Conservation (phyloP, 1,139 yeast species). For the Geotrichum carabidarum region DNA sequence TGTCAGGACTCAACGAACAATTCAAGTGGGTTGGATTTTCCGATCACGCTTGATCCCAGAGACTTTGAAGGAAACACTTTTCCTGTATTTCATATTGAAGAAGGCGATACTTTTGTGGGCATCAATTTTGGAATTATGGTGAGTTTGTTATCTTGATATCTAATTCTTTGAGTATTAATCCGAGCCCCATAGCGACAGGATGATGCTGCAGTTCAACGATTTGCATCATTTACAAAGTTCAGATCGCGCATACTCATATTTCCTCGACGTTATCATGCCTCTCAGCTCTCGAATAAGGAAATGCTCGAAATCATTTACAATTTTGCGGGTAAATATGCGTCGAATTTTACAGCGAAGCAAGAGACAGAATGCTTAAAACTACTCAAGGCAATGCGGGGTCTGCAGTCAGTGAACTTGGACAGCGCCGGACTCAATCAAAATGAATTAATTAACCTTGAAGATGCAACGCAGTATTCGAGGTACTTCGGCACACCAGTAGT, state of each 20-base stretch:
- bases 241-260: background rate
- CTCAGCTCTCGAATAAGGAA: background rate
- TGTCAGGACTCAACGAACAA: slow-evolving; percentile 10
- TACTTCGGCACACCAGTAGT: background rate
- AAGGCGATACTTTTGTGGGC: slow-evolving; percentile 10
- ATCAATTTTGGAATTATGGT: slow-evolving; percentile 10
- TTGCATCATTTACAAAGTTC: background rate
- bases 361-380: background rate
- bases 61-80: background rate
- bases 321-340: background rate
- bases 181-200: background rate
- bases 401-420: background rate
- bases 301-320: background rate
- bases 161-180: background rate
- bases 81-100: slow-evolving; percentile 1
- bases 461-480: background rate
- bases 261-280: background rate
- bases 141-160: background rate
- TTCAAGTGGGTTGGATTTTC: slow-evolving; percentile 4
- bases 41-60: slow-evolving; percentile 6
- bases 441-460: slow-evolving; percentile 2
- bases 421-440: background rate
- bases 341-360: background rate
- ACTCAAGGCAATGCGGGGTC: slow-evolving; percentile 6
- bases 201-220: background rate